A percentile compares a stretch with the other conserved stretches of the same genome.
phyloP scores from a whole-genome alignment of 1,139 yeast species.

The Debaryomycetaceae sp. region DNA sequence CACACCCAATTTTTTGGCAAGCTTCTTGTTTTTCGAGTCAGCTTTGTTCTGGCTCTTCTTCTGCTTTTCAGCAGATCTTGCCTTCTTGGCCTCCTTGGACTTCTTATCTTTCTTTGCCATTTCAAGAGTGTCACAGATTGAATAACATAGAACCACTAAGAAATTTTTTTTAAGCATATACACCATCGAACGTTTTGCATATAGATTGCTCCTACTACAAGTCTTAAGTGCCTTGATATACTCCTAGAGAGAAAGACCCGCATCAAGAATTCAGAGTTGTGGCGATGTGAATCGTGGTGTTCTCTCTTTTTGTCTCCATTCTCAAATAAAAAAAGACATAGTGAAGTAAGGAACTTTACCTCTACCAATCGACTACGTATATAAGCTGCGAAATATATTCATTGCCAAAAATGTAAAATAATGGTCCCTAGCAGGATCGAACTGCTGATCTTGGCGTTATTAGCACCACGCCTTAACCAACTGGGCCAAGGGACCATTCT shows the following conservation, averaged over 20 bases:
- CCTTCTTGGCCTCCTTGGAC: slow-evolving; percentile 88
- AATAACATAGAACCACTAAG: neutral
- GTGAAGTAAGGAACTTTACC: neutral
- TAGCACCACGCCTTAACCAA: slow-evolving; percentile 92
- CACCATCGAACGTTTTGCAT: neutral
- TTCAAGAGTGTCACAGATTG: neutral
- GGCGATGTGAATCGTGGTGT: neutral
- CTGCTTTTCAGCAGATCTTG: slow-evolving; percentile 78
- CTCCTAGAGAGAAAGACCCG: neutral
- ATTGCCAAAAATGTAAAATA: slow-evolving; percentile 11
- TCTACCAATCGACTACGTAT: too few species aligned
- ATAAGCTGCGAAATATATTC: too few species aligned
- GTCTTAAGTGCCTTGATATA: neutral
- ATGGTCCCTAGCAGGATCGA: slow-evolving; percentile 86
- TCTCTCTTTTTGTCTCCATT: neutral
- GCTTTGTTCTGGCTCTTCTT: slow-evolving; percentile 75
- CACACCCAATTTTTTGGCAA: slow-evolving; percentile 68
- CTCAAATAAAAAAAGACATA: neutral
- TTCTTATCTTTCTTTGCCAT: slow-evolving; percentile 88
- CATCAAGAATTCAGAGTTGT: neutral
- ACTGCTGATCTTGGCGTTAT: slow-evolving; percentile 82
- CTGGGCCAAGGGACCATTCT: slow-evolving; percentile 79
- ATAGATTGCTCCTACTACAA: neutral
- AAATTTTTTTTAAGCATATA: neutral
- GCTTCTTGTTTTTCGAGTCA: slow-evolving; percentile 68